phyloP scores from a whole-genome alignment of 441 rosid genomes.

The Erysimum cheiri region DNA sequence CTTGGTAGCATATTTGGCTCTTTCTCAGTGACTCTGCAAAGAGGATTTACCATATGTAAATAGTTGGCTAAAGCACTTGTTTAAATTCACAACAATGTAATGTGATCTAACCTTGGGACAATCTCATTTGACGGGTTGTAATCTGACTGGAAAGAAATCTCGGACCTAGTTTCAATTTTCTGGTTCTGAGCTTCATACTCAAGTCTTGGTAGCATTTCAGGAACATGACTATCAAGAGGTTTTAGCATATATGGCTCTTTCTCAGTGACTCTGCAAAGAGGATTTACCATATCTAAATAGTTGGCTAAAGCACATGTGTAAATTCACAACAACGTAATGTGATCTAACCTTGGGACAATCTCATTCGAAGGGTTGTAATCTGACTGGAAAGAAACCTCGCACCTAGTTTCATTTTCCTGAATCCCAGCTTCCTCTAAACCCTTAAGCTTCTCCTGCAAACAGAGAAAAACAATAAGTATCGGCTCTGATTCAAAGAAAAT shows the following conservation, averaged over 20 bases:
- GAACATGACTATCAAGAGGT: conserved; percentile 48
- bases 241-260: conserved; percentile 40
- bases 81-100: not conserved
- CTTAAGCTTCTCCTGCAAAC: conserved; percentile 57
- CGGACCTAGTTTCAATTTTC: conserved; percentile 49
- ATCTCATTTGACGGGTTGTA: conserved; percentile 44
- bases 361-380: conserved; percentile 46
- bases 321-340: not conserved
- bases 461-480: conserved; percentile 30
- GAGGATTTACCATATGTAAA: conserved; percentile 7
- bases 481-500: conserved; percentile 22
- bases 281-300: conserved; percentile 2
- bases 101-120: conserved; percentile 50
- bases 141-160: conserved; percentile 54
- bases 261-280: conserved; percentile 49
- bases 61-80: not conserved
- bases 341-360: conserved; percentile 52
- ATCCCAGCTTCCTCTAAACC: conserved; percentile 44
- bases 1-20: conserved; percentile 42
- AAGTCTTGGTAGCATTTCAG: conserved; percentile 43
- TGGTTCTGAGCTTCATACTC: conserved; percentile 44
- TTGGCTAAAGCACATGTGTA: not conserved
- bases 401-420: conserved; percentile 46
- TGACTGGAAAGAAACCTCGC: conserved; percentile 57
- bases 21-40: conserved; percentile 50